phyloP scores from a whole-genome alignment of 768 basidiomycete species.

The Clitopilus passeckerianus region DNA sequence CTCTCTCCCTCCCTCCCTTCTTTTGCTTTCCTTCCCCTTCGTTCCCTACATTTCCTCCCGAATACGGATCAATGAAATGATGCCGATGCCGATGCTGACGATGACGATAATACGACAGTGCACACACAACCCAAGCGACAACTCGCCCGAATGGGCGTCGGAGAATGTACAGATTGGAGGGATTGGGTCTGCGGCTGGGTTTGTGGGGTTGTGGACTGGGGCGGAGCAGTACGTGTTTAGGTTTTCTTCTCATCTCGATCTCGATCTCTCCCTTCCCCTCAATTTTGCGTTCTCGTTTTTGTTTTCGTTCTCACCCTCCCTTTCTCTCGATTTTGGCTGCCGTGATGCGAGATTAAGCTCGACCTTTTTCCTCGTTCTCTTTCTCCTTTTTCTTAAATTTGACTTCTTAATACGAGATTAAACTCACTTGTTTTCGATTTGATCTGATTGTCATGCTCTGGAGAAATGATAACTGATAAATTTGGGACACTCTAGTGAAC shows the following conservation, averaged over 20 bases:
- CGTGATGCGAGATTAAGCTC: too few relatives aligned
- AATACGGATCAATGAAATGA: too few relatives aligned
- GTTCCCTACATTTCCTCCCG: too few relatives aligned
- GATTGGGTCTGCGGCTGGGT: conserved; percentile 44
- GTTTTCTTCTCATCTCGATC: too few relatives aligned
- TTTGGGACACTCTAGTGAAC: neutral
- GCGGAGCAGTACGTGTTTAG: conserved; percentile 34
- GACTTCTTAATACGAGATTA: neutral
- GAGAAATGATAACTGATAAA: neutral
- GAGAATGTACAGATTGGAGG: conserved; percentile 58
- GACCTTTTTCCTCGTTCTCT: too few relatives aligned
- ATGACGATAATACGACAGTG: conserved; percentile 16
- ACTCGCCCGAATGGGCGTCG: conserved; percentile 40
- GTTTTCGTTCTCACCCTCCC: neutral
- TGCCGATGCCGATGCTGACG: too few relatives aligned
- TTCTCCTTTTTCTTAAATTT: neutral
- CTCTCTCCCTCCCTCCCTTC: too few relatives aligned
- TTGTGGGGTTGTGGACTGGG: conserved; percentile 40
- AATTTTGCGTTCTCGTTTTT: neutral
- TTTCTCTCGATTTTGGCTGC: too few relatives aligned
- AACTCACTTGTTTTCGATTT: too few relatives aligned
- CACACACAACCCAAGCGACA: conserved; percentile 23
- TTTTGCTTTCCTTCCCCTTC: too few relatives aligned
- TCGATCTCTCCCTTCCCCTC: too few relatives aligned
- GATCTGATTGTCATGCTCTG: too few relatives aligned